These are phyloP conservation scores for Vaccinium darrowii DNA, from an alignment of 148 eudicot genomes.

Conservation along the genomic window DNA sequence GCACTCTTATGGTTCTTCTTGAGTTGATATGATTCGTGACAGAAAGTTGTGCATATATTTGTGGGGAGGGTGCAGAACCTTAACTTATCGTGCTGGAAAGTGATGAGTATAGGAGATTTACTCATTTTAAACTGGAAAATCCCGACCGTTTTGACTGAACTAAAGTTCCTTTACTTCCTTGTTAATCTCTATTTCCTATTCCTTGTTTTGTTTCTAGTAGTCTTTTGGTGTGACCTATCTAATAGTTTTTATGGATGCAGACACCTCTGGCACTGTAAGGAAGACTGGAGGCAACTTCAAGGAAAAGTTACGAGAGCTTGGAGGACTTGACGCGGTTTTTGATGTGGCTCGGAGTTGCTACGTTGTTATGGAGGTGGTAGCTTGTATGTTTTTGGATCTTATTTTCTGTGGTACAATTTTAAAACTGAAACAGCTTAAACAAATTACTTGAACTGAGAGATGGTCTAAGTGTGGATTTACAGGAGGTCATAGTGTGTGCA, in stretches of 20 bases:
- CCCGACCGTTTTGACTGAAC: background rate
- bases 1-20: background rate
- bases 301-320: slow-evolving; percentile 77
- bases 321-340: slow-evolving; percentile 89
- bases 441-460: background rate
- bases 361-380: slow-evolving; percentile 79
- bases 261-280: slow-evolving; percentile 56
- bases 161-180: background rate
- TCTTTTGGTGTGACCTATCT: slow-evolving; percentile 10
- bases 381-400: slow-evolving; percentile 47
- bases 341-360: slow-evolving; percentile 72
- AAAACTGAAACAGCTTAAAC: slow-evolving; percentile 4
- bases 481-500: background rate
- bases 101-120: background rate
- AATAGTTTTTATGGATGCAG: slow-evolving; percentile 31
- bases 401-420: slow-evolving; percentile 1
- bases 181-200: background rate
- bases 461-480: background rate
- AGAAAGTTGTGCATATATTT: background rate
- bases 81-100: background rate
- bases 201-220: background rate
- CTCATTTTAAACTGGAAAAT: background rate
- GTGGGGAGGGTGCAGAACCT: background rate
- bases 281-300: slow-evolving; percentile 72
- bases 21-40: background rate